A percentile compares a stretch with the other conserved stretches of the same genome.
Conservation (phyloP, 345 rosid genomes). For the Diplotaxis tenuifolia region DNA sequence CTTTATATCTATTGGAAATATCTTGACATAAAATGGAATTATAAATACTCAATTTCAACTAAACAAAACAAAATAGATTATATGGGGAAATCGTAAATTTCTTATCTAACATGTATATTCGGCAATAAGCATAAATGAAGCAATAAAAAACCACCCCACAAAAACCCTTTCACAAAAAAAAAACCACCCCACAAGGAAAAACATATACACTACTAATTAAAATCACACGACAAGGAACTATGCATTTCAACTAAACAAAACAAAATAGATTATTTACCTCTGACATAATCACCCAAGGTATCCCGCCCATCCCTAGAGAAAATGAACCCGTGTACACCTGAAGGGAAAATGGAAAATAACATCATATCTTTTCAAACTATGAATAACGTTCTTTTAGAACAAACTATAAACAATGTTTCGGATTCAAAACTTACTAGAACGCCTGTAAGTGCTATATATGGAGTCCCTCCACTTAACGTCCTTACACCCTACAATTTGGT, state of each 20-base stretch:
- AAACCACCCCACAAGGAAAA: background rate
- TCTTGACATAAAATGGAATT: slow-evolving; percentile 38
- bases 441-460: slow-evolving; percentile 24
- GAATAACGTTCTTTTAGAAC: background rate
- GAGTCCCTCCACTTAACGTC: slow-evolving; percentile 18
- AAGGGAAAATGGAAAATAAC: background rate
- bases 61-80: background rate
- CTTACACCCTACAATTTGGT: slow-evolving; percentile 44
- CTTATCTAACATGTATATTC: background rate
- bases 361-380: background rate
- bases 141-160: background rate
- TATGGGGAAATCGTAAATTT: background rate
- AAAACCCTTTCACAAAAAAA: too few relatives aligned
- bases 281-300: slow-evolving; percentile 81
- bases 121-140: background rate
- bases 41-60: background rate
- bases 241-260: background rate
- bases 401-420: background rate
- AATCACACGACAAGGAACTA: background rate
- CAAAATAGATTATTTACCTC: slow-evolving; percentile 45
- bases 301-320: slow-evolving; percentile 67
- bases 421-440: slow-evolving; percentile 15
- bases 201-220: background rate
- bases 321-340: slow-evolving; percentile 53
- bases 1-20: slow-evolving; percentile 76